Conservation (phyloP, 2,329 filamentous ascomycete species). For the Clonostachys solani region DNA sequence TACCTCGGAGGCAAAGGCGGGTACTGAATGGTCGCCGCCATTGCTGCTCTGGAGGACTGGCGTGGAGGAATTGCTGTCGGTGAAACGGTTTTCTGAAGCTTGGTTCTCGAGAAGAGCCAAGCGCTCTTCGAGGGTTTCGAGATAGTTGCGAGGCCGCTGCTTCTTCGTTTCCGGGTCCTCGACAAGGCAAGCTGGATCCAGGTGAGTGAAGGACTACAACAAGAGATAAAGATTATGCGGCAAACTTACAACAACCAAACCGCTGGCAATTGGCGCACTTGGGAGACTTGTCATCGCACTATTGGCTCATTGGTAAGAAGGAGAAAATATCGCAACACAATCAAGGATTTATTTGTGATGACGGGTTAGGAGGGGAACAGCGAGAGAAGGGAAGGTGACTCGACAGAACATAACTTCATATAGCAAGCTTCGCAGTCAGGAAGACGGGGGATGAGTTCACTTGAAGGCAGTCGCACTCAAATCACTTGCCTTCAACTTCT, state of each 20-base stretch:
- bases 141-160: conserved; percentile 19
- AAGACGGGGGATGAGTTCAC: no score
- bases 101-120: conserved; percentile 13
- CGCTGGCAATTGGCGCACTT: not conserved
- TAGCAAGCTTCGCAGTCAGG: no score
- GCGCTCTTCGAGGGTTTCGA: conserved; percentile 17
- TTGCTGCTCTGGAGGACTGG: not conserved
- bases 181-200: conserved; percentile 8
- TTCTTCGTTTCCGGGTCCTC: conserved; percentile 18
- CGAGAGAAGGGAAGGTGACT: no score
- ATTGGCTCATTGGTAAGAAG: no score
- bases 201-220: not conserved
- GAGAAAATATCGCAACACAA: no score
- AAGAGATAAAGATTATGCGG: not conserved
- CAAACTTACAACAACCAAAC: not conserved
- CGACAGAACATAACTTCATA: no score
- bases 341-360: no score
- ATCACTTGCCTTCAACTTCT: not conserved
- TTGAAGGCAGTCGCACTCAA: no score
- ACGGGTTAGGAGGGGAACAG: no score
- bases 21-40: not conserved
- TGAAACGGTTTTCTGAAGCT: no score
- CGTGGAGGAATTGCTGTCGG: no score
- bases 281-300: not conserved
- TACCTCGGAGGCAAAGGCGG: not conserved